Conservation (phyloP, 305 asterid species). For the Rubia balearica region DNA sequence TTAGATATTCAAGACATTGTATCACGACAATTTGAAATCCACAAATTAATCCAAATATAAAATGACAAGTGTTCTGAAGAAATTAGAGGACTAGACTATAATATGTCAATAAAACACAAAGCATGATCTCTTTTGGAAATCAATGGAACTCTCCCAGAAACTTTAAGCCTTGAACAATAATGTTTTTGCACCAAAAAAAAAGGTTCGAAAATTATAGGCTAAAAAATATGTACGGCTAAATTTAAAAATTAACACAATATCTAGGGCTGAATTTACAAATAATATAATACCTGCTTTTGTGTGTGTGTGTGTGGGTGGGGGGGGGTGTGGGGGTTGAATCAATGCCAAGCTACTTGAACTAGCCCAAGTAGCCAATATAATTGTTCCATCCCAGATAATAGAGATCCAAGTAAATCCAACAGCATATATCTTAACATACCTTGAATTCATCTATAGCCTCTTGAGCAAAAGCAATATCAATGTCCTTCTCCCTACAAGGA, state of each 20-base stretch:
- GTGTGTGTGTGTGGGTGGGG: too few relatives aligned
- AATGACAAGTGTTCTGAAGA: not conserved
- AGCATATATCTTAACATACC: conserved; percentile 37
- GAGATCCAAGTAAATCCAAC: conserved; percentile 16
- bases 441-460: conserved; percentile 96
- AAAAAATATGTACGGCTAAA: too few relatives aligned
- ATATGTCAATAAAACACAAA: conserved; percentile 4
- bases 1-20: conserved; percentile 1
- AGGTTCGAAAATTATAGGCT: too few relatives aligned
- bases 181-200: too few relatives aligned
- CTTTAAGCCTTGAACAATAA: too few relatives aligned
- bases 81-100: not conserved
- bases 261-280: too few relatives aligned
- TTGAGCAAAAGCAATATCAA: conserved; percentile 84
- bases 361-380: not conserved
- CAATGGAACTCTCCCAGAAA: too few relatives aligned
- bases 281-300: too few relatives aligned
- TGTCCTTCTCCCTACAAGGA: conserved; percentile 83
- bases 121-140: too few relatives aligned
- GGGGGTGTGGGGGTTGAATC: too few relatives aligned
- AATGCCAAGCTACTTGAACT: not conserved
- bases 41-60: not conserved
- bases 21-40: not conserved
- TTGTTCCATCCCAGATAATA: not conserved
- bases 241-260: too few relatives aligned